Evolutionary conservation across 148 eudicot species (phyloP).

Genomic region (Arctostaphylos glauca): DNA sequence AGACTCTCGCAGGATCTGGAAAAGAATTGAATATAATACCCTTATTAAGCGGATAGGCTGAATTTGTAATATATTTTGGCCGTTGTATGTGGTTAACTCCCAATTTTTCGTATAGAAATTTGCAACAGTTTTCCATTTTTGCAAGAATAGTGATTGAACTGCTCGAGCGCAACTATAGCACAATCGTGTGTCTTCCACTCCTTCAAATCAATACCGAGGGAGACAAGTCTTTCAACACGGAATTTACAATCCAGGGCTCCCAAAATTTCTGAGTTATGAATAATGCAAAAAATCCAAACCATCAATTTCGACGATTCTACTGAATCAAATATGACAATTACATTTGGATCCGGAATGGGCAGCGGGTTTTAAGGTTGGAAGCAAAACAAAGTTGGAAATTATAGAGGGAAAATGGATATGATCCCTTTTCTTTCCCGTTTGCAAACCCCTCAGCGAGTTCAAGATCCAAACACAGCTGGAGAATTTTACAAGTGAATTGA

Average conservation of each 20-base stretch:
- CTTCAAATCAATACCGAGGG: background rate
- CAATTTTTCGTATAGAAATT: background rate
- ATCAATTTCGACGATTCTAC: background rate
- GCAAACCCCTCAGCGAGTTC: background rate
- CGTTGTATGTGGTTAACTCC: too few species aligned
- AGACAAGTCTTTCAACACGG: background rate
- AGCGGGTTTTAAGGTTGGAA: background rate
- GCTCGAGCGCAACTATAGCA: background rate
- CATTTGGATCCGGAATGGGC: background rate
- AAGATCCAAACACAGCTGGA: background rate
- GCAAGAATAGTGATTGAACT: background rate
- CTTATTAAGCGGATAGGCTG: too few species aligned
- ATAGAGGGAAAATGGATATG: too few species aligned
- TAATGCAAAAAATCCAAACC: background rate
- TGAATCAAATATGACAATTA: background rate
- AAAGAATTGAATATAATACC: too few species aligned
- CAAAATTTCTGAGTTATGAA: background rate
- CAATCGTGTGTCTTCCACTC: background rate
- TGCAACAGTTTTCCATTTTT: background rate
- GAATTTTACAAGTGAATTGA: background rate
- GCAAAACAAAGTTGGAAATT: background rate
- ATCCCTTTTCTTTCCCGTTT: background rate
- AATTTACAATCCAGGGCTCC: background rate
- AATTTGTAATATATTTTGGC: too few species aligned
- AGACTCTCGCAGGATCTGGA: too few species aligned